Evolutionary conservation across 139 green algal genomes (phyloP), one percentile per base, ranked within the genome.

Genomic region (Micromonas pusilla): DNA sequence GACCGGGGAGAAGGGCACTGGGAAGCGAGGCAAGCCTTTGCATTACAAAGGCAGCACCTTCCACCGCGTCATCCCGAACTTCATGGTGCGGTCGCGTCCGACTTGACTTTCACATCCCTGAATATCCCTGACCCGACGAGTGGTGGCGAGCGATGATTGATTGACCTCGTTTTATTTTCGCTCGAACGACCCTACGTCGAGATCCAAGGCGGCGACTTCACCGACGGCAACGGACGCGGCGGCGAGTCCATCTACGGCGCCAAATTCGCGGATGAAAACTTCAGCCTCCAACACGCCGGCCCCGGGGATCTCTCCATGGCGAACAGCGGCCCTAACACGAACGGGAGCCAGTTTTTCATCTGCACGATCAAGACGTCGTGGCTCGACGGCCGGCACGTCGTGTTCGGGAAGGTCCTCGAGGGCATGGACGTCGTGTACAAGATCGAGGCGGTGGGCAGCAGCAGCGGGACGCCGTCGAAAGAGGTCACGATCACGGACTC

Each of bases 351-450:
- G 83, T 97, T 97, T 82, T 96, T 97, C 89, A 90, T 97, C 84
- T 65, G 21, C 68, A 81, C 74, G 30, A 73, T 74, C 16, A 66
- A 65, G 66, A 84, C 80, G 3, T 2, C 76, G 5, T 84, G 80
- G 80, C 67, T 96, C 66, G 87, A 95, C 79, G 57, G 72, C 25
- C 38, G 37, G 20, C 93, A 97, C 76, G 91, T 96, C 2, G 94
- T 98, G 23, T 98, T 98, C 82, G 94, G 94, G 53, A 91, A 96
- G 76, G 91, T 97, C 0, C 60, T 97, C 9, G 88, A 97, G 73
- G 94, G 93, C 78, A 96, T 97, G 93, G 91, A 97, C 75, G 81
- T 97, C 1, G 91, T 97, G 57, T 87, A 89, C 72, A 92, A 95
- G 83, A 83, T 99, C 32, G 95, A 99, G 86, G 85, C 79, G 0